Percentiles rank a stretch among this genome's conserved stretches.
Conservation (phyloP, 2,329 filamentous ascomycete genomes). For the Ceratocystiopsis brevicomis region DNA sequence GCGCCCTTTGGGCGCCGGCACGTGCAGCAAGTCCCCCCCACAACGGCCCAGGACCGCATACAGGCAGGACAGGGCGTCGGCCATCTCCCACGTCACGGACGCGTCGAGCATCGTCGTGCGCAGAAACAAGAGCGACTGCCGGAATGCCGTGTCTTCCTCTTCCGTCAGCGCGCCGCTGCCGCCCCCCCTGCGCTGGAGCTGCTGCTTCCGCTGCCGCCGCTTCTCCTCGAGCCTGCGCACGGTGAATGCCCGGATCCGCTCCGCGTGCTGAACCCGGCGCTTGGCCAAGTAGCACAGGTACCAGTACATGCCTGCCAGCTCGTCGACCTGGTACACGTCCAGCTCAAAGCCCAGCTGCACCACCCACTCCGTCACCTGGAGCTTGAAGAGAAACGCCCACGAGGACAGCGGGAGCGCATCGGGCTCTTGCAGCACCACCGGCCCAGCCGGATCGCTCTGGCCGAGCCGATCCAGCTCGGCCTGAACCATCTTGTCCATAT, state of each 20-base stretch:
- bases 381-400: slow-evolving; percentile 81
- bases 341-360: slow-evolving; percentile 89
- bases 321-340: slow-evolving; percentile 70
- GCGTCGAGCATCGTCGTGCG: slow-evolving; percentile 45
- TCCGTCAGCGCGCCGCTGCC: slow-evolving; percentile 11
- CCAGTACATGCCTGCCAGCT: slow-evolving; percentile 80
- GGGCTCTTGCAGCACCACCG: slow-evolving; percentile 24
- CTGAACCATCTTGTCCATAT: slow-evolving; percentile 51
- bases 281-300: slow-evolving; percentile 60
- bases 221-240: slow-evolving; percentile 19
- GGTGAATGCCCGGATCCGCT: slow-evolving; percentile 53
- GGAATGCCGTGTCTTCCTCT: slow-evolving; percentile 23
- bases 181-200: slow-evolving; percentile 1
- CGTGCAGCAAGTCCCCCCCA: slow-evolving; percentile 23
- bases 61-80: slow-evolving; percentile 37
- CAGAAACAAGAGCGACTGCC: slow-evolving; percentile 33
- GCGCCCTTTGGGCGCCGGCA: slow-evolving; percentile 20
- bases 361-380: slow-evolving; percentile 72
- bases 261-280: slow-evolving; percentile 47
- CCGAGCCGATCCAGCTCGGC: slow-evolving; percentile 36
- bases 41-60: slow-evolving; percentile 49
- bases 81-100: slow-evolving; percentile 38
- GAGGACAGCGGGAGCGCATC: slow-evolving; percentile 55
- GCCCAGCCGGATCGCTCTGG: not conserved
- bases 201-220: slow-evolving; percentile 8